Conservation (phyloP, 2,329 filamentous ascomycete species). For the Aspergillus sp. region DNA sequence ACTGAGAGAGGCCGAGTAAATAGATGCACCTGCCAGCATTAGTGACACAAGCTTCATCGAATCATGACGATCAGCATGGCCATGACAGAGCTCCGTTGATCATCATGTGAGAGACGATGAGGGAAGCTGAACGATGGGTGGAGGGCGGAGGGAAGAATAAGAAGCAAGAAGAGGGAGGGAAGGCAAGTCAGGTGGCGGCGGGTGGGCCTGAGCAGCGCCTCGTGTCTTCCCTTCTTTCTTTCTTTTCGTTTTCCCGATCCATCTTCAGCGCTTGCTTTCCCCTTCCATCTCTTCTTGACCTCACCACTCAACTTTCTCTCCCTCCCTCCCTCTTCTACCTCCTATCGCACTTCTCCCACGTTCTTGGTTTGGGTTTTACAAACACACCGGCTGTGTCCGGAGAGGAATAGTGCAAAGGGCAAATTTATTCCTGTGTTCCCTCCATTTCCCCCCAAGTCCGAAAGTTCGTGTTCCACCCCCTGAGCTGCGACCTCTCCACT, state of each 20-base stretch:
- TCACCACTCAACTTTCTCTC: conserved; percentile 16
- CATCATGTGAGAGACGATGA: not conserved
- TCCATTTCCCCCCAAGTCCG: not conserved
- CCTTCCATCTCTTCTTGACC: conserved; percentile 10
- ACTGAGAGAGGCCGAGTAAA: not conserved
- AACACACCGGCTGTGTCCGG: not conserved
- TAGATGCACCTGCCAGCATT: not conserved
- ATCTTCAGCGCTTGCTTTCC: not conserved
- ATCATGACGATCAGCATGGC: not conserved
- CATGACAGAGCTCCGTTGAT: not conserved
- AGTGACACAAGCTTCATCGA: not conserved
- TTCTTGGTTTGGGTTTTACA: not conserved
- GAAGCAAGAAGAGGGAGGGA: not conserved
- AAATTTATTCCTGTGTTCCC: not conserved
- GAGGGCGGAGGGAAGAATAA: not conserved
- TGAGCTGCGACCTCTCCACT: conserved; percentile 1
- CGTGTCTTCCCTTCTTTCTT: not conserved
- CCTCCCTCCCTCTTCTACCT: not conserved
- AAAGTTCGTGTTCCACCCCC: not conserved
- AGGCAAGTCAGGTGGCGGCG: not conserved
- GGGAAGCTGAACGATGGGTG: not conserved
- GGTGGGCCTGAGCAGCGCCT: not conserved
- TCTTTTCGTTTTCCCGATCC: not conserved
- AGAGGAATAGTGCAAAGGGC: not conserved
- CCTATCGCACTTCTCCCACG: not conserved